These are phyloP conservation scores for Lecanicillium sp. DNA, from an alignment of 2,329 filamentous ascomycete species.

Conservation along the genomic window DNA sequence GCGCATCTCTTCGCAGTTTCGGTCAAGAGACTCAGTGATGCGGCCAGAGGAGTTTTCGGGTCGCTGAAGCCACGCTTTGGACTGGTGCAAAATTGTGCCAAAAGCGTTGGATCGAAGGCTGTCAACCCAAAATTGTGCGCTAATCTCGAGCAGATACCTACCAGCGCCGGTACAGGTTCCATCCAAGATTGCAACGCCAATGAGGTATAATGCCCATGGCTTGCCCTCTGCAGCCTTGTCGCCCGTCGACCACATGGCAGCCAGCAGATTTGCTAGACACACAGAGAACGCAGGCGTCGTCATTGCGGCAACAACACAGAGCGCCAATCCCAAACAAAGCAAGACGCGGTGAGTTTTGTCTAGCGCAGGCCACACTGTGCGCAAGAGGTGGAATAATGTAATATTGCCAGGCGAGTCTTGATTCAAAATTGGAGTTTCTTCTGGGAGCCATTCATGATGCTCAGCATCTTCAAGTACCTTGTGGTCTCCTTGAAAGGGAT, in stretches of 20 bases:
- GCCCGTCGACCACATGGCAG: conserved; percentile 53
- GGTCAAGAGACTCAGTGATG: conserved; percentile 66
- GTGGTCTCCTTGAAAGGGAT: neutral
- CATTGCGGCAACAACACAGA: conserved; percentile 55
- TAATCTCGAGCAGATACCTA: conserved; percentile 63
- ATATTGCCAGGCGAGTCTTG: too few species aligned
- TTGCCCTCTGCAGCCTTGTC: conserved; percentile 42
- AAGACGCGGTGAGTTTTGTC: conserved; percentile 38
- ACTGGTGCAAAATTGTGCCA: conserved; percentile 63
- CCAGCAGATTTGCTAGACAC: conserved; percentile 63
- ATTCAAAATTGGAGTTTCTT: too few species aligned
- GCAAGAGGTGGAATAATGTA: neutral
- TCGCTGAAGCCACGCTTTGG: conserved; percentile 68
- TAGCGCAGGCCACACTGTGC: conserved; percentile 50
- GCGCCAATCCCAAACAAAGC: conserved; percentile 52
- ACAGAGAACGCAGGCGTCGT: conserved; percentile 69
- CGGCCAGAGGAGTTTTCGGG: conserved; percentile 54
- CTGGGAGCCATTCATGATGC: too few species aligned
- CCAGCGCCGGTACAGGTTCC: conserved; percentile 55
- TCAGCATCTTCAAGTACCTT: neutral
- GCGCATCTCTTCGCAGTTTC: conserved; percentile 79
- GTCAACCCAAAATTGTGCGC: conserved; percentile 71
- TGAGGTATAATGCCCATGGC: conserved; percentile 61
- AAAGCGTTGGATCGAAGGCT: conserved; percentile 60
- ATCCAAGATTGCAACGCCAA: conserved; percentile 60